Conservation (phyloP, 257 asterid genomes). For the Solanum arcanum region DNA sequence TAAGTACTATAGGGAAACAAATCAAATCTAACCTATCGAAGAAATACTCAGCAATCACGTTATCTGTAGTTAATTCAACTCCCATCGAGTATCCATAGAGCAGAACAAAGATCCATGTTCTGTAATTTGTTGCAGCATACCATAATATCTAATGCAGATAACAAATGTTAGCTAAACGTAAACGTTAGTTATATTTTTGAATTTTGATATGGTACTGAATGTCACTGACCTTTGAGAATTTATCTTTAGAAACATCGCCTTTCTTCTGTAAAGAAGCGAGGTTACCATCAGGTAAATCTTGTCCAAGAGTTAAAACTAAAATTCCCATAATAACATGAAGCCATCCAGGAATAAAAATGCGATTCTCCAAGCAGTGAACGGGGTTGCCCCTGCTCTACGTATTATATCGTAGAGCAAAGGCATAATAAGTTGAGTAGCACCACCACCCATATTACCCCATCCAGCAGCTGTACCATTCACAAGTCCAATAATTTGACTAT, state of each 20-base stretch:
- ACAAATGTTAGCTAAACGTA: too few species aligned
- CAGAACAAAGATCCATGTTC: constrained; percentile 49
- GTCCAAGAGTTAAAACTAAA: constrained; percentile 9
- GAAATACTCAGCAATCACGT: constrained; percentile 46
- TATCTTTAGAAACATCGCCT: neutral
- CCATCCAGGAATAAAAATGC: constrained; percentile 14
- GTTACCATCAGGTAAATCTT: constrained; percentile 22
- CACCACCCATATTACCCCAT: constrained; percentile 24
- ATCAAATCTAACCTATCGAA: constrained; percentile 39
- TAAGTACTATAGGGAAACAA: neutral
- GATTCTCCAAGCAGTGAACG: constrained; percentile 20
- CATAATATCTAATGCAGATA: neutral
- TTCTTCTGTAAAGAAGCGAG: constrained; percentile 10
- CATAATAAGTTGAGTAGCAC: constrained; percentile 20
- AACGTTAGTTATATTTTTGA: too few species aligned
- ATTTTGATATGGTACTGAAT: too few species aligned
- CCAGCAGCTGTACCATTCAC: constrained; percentile 19
- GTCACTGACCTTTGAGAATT: constrained; percentile 5
- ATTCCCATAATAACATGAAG: constrained; percentile 15
- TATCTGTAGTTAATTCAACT: constrained; percentile 40
- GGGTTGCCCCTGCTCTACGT: neutral
- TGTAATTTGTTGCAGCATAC: constrained; percentile 39
- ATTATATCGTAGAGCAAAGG: constrained; percentile 13
- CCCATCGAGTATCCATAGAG: constrained; percentile 56
- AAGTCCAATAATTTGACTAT: constrained; percentile 10